Evolutionary conservation across 371 early-diverging fungal species (phyloP).

Genomic region (Actinomucor elegans): DNA sequence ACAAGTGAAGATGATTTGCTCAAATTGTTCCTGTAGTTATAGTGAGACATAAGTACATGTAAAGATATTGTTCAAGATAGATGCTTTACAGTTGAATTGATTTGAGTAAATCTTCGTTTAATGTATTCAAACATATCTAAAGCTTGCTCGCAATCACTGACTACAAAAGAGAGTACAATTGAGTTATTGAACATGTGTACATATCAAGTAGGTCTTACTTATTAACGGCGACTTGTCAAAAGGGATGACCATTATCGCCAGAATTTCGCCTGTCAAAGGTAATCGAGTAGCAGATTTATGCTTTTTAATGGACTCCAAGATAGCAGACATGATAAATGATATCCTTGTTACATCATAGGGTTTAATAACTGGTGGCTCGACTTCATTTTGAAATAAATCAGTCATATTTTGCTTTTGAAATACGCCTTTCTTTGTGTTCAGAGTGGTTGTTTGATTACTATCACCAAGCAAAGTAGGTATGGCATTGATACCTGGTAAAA

Average conservation of each 20-base stretch:
- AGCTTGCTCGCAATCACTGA: slow-evolving; percentile 41
- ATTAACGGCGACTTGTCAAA: slow-evolving; percentile 31
- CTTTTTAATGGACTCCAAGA: slow-evolving; percentile 30
- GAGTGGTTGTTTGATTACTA: not conserved
- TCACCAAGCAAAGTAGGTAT: not conserved
- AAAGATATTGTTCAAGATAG: no score
- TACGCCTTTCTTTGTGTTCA: slow-evolving; percentile 1
- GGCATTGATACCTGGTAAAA: no score
- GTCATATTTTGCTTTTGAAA: slow-evolving; percentile 4
- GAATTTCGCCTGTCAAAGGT: slow-evolving; percentile 35
- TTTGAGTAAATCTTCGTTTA: slow-evolving; percentile 28
- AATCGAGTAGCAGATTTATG: slow-evolving; percentile 39
- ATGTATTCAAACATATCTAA: slow-evolving; percentile 52
- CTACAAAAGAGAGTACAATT: slow-evolving; percentile 10
- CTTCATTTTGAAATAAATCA: slow-evolving; percentile 1
- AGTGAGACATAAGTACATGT: no score
- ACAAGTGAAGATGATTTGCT: slow-evolving; percentile 42
- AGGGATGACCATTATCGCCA: slow-evolving; percentile 33
- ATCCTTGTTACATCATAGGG: slow-evolving; percentile 7
- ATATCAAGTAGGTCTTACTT: slow-evolving; percentile 10
- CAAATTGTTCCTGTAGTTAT: slow-evolving; percentile 54
- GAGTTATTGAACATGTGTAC: not conserved
- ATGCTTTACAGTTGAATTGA: slow-evolving; percentile 38
- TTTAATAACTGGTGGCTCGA: not conserved
- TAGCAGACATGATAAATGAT: slow-evolving; percentile 16